phyloP scores from a whole-genome alignment of 352 stramenopile genomes.

The Phytophthora foliorum region DNA sequence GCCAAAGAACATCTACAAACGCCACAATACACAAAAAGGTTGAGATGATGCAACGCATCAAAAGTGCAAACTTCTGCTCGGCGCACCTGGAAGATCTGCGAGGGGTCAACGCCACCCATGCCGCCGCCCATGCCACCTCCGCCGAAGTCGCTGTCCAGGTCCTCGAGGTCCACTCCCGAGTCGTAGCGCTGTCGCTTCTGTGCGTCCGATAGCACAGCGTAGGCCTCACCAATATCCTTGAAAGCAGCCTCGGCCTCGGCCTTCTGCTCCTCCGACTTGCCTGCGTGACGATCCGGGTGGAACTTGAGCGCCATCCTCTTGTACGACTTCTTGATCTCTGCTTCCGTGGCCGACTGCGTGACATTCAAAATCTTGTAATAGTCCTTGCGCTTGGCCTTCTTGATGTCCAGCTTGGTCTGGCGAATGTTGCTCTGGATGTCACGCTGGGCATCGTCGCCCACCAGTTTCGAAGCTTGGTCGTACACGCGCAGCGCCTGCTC shows the following conservation, averaged over 20 bases:
- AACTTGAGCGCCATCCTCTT: conserved; percentile 94
- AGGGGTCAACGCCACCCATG: conserved; percentile 85
- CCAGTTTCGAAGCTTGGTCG: conserved; percentile 90
- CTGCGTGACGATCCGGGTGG: conserved; percentile 96
- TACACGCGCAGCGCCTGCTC: conserved; percentile 93
- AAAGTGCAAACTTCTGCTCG: neutral
- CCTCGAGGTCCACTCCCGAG: conserved; percentile 94
- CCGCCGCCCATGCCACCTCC: conserved; percentile 79
- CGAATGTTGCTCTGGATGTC: conserved; percentile 89
- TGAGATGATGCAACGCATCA: neutral
- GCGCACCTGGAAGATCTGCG: conserved; percentile 86
- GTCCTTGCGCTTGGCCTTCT: conserved; percentile 96
- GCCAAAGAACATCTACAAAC: conserved; percentile 85
- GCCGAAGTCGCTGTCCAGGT: conserved; percentile 92
- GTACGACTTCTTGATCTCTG: conserved; percentile 99
- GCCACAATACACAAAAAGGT: neutral
- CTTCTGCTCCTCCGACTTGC: conserved; percentile 92
- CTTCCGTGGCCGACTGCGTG: conserved; percentile 78
- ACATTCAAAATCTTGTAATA: conserved; percentile 96
- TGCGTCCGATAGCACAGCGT: conserved; percentile 95
- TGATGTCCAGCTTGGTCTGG: conserved; percentile 93
- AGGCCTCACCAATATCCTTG: conserved; percentile 97
- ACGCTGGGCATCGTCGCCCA: conserved; percentile 80
- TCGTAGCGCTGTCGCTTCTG: conserved; percentile 96
- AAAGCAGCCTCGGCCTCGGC: conserved; percentile 94